Evolutionary conservation across 1,139 yeast genomes (phyloP), one percentile per base, ranked within the genome.

Genomic region (Pichia inconspicua): DNA sequence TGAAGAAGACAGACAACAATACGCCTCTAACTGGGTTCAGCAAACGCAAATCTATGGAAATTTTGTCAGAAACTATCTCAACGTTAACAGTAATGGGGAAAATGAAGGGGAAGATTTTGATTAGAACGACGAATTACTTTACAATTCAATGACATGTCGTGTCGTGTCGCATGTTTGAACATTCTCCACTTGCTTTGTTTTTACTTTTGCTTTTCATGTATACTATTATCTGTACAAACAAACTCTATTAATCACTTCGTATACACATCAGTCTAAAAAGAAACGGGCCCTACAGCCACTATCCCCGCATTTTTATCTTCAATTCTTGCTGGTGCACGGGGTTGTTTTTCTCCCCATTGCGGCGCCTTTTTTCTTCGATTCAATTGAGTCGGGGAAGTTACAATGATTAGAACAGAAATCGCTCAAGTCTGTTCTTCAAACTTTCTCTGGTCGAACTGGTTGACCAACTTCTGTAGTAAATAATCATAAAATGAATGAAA

Each of bases 31-130:
- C 17, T 53, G 56, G 56, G 41, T 53, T 2, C 38, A 43, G 4
- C 56, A 53, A 42, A 53, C 53, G 2, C 40, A 48, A 27, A 22
- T 53, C 3, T 53, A 53, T 25, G 50, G 55, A 2, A 43, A 37
- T 10, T 52, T 52, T 45, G 56, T 53, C 4, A 50, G 38, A 31
- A 44, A 38, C 8, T 53, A 53, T 34, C 49, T 53, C 7, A 51
- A 42, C 5, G 30, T 51, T 4, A 47, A 47, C 30, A 41, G 30
- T 14, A 40, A 40, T 14, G 46, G 45, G 7, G 49, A 48, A 17
- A 40, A 40, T 22, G 51, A 46, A 8, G 47, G 34, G 22, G 37
- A 41, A 15, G 37, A 34, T 34, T 34, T 8, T 12, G 34, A 14
- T 12, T 30, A 30, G 22, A 22, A 22, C 5, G 22, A 22, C 22